Base-by-base conservation (phyloP, 805 yeast genomes). In the Spathaspora sp. region DNA sequence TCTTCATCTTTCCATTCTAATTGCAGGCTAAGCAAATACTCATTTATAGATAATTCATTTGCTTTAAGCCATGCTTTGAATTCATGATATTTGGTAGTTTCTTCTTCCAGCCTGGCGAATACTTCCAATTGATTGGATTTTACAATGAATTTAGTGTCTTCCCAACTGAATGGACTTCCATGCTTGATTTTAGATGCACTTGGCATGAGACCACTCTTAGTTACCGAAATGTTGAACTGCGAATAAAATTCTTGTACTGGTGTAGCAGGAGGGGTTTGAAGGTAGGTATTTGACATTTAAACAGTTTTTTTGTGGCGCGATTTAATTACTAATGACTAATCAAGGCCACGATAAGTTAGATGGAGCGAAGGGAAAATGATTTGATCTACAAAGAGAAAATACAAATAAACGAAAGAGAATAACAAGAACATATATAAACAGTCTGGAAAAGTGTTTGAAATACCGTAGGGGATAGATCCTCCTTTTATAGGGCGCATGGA, bases 1-100 rank as follows among this genome's bases (percentile, higher is more conserved):
- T 60, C 64, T 51, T 60, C 52, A 17, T 67, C 63, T 10, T 70
- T 62, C 92, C 92, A 86, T 3, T 67, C 49, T 46, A 85, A 68
- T 56, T 80, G 76, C 39, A 70, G 62, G 9, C 68, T 63, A 44
- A 85, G 59, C 23, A 86, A 65, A 57, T 75, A 77, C 44, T 81
- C 76, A 50, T 76, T 76, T 19, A 85, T 71, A 12, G 78, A 69
- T 2, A 74, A 60, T 10, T 72, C 64, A 5, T 66, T 49, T 0
- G 56, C 54, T 26, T 60, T 58, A 18, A 85, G 65, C 10, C 60
- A 50, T 10, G 60, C 57, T 58, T 83, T 83, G 61, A 80, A 83
- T 7, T 57, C 59, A 10, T 66, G 61, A 58, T 86, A 86, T 49
- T 61, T 60, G 3, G 67, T 64, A n/a, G 80, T 70, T 32, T 69